Percentiles rank a stretch among this genome's conserved stretches.
These are phyloP conservation scores for Penicillium parvum DNA, from an alignment of 495 filamentous ascomycete species.

Conservation along the genomic window DNA sequence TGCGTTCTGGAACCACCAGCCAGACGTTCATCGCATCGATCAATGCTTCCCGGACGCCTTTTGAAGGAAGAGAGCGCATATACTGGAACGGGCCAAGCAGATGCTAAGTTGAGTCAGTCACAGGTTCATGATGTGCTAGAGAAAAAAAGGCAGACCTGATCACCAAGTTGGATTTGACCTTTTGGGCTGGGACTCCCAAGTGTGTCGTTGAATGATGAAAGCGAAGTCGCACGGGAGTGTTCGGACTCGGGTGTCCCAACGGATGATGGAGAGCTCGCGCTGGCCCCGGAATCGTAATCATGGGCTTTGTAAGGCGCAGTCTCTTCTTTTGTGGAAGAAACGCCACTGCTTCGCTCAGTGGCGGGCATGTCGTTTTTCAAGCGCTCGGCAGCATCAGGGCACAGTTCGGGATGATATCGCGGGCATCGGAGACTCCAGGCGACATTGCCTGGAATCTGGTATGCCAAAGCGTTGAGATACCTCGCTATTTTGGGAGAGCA, in stretches of 20 bases:
- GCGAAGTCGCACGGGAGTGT: not conserved
- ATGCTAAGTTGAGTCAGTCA: not conserved
- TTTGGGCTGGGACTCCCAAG: too few relatives aligned
- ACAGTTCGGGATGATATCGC: conserved; percentile 20
- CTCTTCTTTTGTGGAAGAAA: not conserved
- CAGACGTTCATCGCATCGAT: conserved; percentile 7
- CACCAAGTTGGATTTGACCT: too few relatives aligned
- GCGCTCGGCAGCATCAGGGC: conserved; percentile 3
- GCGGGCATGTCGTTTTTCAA: not conserved
- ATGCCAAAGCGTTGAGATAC: conserved; percentile 14
- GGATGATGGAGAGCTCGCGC: not conserved
- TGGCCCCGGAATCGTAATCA: not conserved
- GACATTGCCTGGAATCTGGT: conserved; percentile 22
- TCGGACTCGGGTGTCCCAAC: not conserved
- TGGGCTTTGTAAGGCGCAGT: not conserved
- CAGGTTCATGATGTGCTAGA: too few relatives aligned
- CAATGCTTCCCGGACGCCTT: conserved; percentile 14
- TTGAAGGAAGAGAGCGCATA: conserved; percentile 19
- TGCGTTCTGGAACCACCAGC: not conserved
- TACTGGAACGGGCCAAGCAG: not conserved
- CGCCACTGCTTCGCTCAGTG: not conserved
- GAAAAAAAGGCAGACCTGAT: not conserved
- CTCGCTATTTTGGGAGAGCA: conserved; percentile 4
- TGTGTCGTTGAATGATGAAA: not conserved
- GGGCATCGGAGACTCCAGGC: conserved; percentile 23